Percentiles rank a stretch among this genome's conserved stretches.
Evolutionary conservation across 2,329 filamentous ascomycete species (phyloP).

Genomic region (Talaromyces sp.): DNA sequence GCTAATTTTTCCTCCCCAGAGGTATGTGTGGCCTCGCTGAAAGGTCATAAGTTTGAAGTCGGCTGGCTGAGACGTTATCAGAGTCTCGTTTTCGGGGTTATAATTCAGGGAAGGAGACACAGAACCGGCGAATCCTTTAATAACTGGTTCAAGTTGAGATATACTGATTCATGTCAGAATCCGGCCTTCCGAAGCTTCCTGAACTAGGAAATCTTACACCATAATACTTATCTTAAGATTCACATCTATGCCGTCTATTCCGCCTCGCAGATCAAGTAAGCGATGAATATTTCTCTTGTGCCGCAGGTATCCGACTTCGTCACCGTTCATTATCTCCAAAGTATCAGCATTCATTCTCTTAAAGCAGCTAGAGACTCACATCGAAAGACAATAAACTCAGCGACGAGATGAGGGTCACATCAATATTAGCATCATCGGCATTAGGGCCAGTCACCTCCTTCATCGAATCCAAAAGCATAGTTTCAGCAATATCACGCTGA

Average conservation of each 20-base stretch:
- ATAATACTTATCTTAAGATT: slow-evolving; percentile 19
- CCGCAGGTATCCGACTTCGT: slow-evolving; percentile 17
- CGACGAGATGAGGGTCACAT: slow-evolving; percentile 1
- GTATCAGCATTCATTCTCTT: not conserved
- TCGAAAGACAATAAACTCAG: slow-evolving; percentile 17
- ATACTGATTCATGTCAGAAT: not conserved
- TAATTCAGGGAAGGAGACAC: not conserved
- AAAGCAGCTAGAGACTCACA: not conserved
- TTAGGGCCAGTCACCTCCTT: slow-evolving; percentile 10
- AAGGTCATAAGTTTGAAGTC: slow-evolving; percentile 18
- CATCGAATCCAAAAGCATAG: slow-evolving; percentile 16
- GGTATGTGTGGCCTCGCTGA: not conserved
- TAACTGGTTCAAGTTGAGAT: slow-evolving; percentile 4
- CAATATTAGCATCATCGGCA: not conserved
- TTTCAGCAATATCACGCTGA: slow-evolving; percentile 21
- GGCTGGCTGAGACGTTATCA: not conserved
- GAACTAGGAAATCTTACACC: not conserved
- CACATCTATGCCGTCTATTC: slow-evolving; percentile 19
- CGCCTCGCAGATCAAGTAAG: slow-evolving; percentile 17
- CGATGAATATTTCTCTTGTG: slow-evolving; percentile 16
- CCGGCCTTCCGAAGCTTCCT: too few species aligned
- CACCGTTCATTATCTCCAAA: slow-evolving; percentile 20
- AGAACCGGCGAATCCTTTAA: slow-evolving; percentile 1
- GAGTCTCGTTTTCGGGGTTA: not conserved
- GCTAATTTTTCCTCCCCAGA: not conserved